Percentiles rank a stretch among this genome's conserved stretches.
Evolutionary conservation across 164 flowering plant genomes (phyloP).

Genomic region (Stephania cephalantha): DNA sequence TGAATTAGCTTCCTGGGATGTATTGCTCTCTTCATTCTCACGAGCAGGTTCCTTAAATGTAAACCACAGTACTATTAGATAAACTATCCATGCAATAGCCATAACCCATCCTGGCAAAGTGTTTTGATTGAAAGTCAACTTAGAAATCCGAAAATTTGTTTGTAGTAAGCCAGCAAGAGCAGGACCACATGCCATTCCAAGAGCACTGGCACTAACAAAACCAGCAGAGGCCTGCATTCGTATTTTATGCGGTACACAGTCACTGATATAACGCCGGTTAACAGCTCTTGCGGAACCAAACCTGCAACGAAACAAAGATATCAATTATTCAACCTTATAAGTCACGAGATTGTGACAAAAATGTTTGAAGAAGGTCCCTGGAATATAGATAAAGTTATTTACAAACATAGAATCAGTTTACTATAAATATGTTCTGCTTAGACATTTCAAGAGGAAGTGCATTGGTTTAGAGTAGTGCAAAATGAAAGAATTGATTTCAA

Average conservation of each 20-base stretch:
- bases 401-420: neutral
- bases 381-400: neutral
- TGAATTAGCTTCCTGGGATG: conserved; percentile 14
- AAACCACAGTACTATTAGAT: conserved; percentile 35
- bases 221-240: conserved; percentile 62
- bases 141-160: conserved; percentile 32
- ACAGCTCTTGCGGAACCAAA: conserved; percentile 63
- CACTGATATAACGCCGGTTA: conserved; percentile 56
- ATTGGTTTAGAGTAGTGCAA: too few relatives aligned
- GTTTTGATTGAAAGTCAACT: conserved; percentile 36
- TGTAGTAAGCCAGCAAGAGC: conserved; percentile 50
- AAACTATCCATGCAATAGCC: conserved; percentile 50
- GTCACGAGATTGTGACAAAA: neutral
- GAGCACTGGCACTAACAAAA: conserved; percentile 63
- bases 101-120: conserved; percentile 63
- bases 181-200: conserved; percentile 63
- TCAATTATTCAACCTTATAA: neutral
- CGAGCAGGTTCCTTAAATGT: conserved; percentile 41
- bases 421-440: too few relatives aligned
- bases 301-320: conserved; percentile 21
- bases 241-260: conserved; percentile 45
- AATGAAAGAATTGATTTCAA: too few relatives aligned
- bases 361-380: neutral
- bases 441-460: too few relatives aligned
- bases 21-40: conserved; percentile 16